Conservation (phyloP, 1,284 basidiomycete genomes). For the Cryptococcus sp. region DNA sequence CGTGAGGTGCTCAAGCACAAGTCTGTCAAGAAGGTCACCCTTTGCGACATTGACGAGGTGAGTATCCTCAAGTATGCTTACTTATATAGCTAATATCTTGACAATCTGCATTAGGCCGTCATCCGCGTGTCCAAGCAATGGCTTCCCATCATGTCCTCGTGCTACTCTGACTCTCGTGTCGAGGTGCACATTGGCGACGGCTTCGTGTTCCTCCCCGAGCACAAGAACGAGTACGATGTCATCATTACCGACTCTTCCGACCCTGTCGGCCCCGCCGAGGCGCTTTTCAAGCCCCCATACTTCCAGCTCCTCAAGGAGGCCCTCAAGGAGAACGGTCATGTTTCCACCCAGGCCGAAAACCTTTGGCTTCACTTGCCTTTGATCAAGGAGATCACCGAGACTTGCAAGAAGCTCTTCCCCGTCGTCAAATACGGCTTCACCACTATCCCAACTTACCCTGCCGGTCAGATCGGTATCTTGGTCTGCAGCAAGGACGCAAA, state of each 20-base stretch:
- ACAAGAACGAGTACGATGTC: conserved; percentile 89
- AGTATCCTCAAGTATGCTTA: conserved; percentile 9
- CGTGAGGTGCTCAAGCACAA: conserved; percentile 96
- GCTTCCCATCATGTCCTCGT: conserved; percentile 90
- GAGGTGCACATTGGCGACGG: conserved; percentile 92
- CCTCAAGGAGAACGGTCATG: conserved; percentile 85
- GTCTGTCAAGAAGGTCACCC: conserved; percentile 85
- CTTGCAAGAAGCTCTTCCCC: conserved; percentile 77
- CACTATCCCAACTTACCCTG: conserved; percentile 96
- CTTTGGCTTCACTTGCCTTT: conserved; percentile 92
- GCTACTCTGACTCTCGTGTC: conserved; percentile 81
- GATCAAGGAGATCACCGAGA: conserved; percentile 75
- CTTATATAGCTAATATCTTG: neutral
- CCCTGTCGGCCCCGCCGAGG: conserved; percentile 92
- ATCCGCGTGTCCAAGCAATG: conserved; percentile 90
- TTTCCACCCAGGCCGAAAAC: conserved; percentile 95
- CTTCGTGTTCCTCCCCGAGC: conserved; percentile 92
- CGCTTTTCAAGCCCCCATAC: conserved; percentile 96
- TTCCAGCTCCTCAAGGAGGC: conserved; percentile 92
- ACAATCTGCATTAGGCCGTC: conserved; percentile 67
- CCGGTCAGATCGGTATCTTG: conserved; percentile 95
- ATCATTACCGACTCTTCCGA: conserved; percentile 99
- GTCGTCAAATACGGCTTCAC: conserved; percentile 91
- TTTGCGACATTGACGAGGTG: conserved; percentile 98
- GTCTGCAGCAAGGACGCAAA: conserved; percentile 79